phyloP scores from a whole-genome alignment of 345 rosid species.

The Adansonia digitata region DNA sequence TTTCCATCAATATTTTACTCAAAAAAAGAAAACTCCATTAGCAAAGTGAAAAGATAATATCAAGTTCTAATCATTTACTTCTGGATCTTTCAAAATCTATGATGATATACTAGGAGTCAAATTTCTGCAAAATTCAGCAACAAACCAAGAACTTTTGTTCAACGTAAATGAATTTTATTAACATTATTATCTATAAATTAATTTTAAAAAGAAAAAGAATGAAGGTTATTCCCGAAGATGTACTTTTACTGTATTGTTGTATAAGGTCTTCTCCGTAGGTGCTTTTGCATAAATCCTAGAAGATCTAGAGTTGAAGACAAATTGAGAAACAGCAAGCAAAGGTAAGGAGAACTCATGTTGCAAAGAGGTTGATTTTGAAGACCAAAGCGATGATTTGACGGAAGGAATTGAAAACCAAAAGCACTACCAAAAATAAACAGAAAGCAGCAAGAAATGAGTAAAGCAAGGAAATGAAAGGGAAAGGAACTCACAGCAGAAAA shows the following conservation, averaged over 20 bases:
- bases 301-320: conserved; percentile 32
- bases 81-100: background rate
- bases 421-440: too few relatives aligned
- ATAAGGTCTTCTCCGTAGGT: conserved; percentile 59
- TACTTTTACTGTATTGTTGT: conserved; percentile 82
- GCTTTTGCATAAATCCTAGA: conserved; percentile 59
- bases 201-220: background rate
- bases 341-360: conserved; percentile 41
- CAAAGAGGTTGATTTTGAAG: conserved; percentile 44
- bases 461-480: too few relatives aligned
- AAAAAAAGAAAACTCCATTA: background rate
- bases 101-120: too few relatives aligned
- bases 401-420: conserved; percentile 28
- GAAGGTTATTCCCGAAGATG: background rate
- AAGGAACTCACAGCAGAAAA: too few relatives aligned
- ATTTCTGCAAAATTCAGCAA: background rate
- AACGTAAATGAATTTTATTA: conserved; percentile 9
- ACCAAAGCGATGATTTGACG: conserved; percentile 37
- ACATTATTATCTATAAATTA: background rate
- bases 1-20: conserved; percentile 79
- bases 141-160: background rate
- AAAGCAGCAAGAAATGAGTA: too few relatives aligned
- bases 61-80: background rate
- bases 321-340: conserved; percentile 27
- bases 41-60: background rate